Percentiles rank a stretch among this genome's conserved stretches.
These are phyloP conservation scores for Lactifluus pinguis DNA, from an alignment of 768 basidiomycete species.

Conservation along the genomic window DNA sequence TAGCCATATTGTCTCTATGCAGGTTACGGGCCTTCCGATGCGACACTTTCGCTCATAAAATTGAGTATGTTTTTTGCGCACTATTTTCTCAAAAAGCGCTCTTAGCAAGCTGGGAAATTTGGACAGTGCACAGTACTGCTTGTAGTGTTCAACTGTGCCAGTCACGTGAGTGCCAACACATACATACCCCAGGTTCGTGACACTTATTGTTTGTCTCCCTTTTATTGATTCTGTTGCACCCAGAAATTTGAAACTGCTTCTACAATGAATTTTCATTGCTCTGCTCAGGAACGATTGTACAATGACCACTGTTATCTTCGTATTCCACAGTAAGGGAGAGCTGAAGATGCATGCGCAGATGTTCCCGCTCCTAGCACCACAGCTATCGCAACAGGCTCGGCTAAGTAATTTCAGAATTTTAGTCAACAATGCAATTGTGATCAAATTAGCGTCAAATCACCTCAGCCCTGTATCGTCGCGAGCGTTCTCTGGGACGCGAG, in stretches of 20 bases:
- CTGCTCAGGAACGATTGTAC: slow-evolving; percentile 7
- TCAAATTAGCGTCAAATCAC: slow-evolving; percentile 20
- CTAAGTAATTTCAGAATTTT: background rate
- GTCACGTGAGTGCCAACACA: too few species aligned
- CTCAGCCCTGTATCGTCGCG: slow-evolving; percentile 31
- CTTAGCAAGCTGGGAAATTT: too few species aligned
- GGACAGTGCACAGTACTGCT: too few species aligned
- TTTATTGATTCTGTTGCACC: background rate
- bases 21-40: too few species aligned
- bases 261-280: background rate
- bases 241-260: background rate
- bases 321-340: slow-evolving; percentile 16
- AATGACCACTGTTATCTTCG: slow-evolving; percentile 15
- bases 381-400: slow-evolving; percentile 8
- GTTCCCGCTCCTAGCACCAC: slow-evolving; percentile 20
- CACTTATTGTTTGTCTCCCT: too few species aligned
- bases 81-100: too few species aligned
- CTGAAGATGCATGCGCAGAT: slow-evolving; percentile 6
- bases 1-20: too few species aligned
- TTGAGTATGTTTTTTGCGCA: too few species aligned
- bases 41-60: too few species aligned
- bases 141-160: too few species aligned
- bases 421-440: background rate
- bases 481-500: slow-evolving; percentile 62
- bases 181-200: too few species aligned